Conservation (phyloP, 2,329 filamentous ascomycete genomes). For the Diaporthe nobilis region DNA sequence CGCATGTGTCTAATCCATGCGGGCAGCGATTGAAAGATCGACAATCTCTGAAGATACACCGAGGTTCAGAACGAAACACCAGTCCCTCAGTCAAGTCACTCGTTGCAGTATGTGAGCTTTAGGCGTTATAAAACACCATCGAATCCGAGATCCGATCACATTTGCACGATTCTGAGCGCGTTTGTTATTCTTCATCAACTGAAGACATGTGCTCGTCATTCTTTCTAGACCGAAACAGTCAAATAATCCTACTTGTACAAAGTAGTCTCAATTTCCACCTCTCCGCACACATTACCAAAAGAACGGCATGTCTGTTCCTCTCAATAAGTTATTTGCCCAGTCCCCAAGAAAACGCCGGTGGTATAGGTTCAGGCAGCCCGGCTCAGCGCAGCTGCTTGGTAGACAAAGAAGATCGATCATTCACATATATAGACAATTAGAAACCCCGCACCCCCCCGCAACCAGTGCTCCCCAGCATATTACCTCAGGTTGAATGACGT, state of each 20-base stretch:
- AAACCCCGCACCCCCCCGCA: slow-evolving; percentile 41
- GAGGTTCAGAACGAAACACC: background rate
- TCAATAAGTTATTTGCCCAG: slow-evolving; percentile 20
- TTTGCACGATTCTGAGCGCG: background rate
- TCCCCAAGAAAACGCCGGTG: slow-evolving; percentile 35
- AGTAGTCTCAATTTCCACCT: background rate
- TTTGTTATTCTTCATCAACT: background rate
- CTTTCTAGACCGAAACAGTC: slow-evolving; percentile 17
- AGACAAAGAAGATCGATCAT: slow-evolving; percentile 43
- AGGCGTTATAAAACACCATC: background rate
- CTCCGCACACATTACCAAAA: slow-evolving; percentile 34
- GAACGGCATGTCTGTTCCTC: slow-evolving; percentile 31
- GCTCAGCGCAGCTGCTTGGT: slow-evolving; percentile 35
- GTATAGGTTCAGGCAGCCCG: slow-evolving; percentile 39
- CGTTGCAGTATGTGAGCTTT: background rate
- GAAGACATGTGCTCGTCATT: slow-evolving; percentile 21
- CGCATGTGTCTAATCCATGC: background rate
- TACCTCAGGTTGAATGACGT: slow-evolving; percentile 55
- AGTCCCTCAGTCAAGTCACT: background rate
- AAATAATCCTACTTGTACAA: slow-evolving; percentile 15
- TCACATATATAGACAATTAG: slow-evolving; percentile 37
- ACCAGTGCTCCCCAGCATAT: background rate
- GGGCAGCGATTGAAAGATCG: background rate
- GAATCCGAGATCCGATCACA: background rate
- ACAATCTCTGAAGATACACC: background rate